These are phyloP conservation scores for Aphanomyces invadans DNA, from an alignment of 352 stramenopile genomes.

Conservation along the genomic window DNA sequence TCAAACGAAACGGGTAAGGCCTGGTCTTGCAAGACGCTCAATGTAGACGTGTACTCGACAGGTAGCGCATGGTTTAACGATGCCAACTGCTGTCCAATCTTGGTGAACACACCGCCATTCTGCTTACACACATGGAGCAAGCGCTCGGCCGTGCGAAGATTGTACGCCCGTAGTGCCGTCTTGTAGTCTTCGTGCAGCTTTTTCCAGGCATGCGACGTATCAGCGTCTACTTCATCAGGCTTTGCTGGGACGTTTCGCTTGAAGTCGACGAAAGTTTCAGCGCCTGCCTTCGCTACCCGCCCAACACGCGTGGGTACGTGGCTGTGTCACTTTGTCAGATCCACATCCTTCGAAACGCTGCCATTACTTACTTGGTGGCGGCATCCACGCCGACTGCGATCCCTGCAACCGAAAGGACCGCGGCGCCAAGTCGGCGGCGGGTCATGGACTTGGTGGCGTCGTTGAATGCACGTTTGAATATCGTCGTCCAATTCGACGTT, in stretches of 20 bases:
- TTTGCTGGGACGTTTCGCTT: conserved; percentile 10
- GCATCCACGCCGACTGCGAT: neutral
- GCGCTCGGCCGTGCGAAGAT: conserved; percentile 76
- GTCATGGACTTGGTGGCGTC: neutral
- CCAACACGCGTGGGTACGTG: conserved; percentile 5
- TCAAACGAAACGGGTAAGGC: conserved; percentile 64
- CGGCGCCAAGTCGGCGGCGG: neutral
- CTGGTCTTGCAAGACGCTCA: conserved; percentile 89
- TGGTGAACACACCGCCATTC: conserved; percentile 97
- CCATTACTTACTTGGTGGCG: neutral
- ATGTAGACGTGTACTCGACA: conserved; percentile 87
- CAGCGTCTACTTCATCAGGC: neutral
- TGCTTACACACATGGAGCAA: conserved; percentile 86
- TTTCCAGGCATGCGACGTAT: neutral
- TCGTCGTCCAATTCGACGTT: too few relatives aligned
- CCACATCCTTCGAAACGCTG: neutral
- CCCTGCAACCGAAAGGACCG: neutral
- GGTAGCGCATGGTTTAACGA: conserved; percentile 96
- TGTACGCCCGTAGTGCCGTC: conserved; percentile 46
- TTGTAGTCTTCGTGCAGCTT: conserved; percentile 42
- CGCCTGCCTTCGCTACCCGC: conserved; percentile 6
- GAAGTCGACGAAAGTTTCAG: conserved; percentile 11
- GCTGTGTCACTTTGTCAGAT: neutral
- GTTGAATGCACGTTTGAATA: too few relatives aligned
- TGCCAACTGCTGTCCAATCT: conserved; percentile 95